Conservation (phyloP, 1,139 yeast genomes). For the Komagataea norvegica region DNA sequence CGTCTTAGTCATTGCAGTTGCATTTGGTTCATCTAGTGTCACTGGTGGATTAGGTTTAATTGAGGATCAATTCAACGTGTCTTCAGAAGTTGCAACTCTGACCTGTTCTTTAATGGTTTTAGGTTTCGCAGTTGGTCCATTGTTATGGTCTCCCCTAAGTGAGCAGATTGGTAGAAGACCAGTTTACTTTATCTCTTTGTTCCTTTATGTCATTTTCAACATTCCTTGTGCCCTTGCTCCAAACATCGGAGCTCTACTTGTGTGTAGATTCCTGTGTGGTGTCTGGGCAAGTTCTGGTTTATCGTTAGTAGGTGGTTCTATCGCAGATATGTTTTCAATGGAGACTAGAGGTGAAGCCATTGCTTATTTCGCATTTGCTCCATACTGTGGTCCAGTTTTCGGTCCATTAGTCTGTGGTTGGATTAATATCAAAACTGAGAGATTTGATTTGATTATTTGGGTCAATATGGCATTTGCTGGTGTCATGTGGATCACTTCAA, state of each 20-base stretch:
- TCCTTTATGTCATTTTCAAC: constrained; percentile 71
- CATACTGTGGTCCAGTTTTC: constrained; percentile 87
- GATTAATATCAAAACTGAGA: constrained; percentile 61
- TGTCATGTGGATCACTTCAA: constrained; percentile 62
- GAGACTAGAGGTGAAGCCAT: constrained; percentile 85
- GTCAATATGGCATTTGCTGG: constrained; percentile 92
- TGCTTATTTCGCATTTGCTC: constrained; percentile 88
- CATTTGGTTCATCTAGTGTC: constrained; percentile 85
- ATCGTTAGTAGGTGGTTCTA: constrained; percentile 83
- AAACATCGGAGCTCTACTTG: constrained; percentile 75
- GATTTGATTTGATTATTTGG: constrained; percentile 76
- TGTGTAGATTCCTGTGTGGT: constrained; percentile 81
- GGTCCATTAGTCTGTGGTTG: constrained; percentile 92
- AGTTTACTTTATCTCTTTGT: constrained; percentile 72
- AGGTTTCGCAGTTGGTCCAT: constrained; percentile 85
- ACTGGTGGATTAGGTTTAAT: constrained; percentile 78
- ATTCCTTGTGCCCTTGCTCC: constrained; percentile 87
- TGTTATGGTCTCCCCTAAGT: constrained; percentile 85
- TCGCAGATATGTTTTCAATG: constrained; percentile 78
- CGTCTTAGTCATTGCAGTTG: constrained; percentile 72
- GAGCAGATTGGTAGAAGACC: constrained; percentile 86
- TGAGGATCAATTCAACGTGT: constrained; percentile 58
- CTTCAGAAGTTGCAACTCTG: constrained; percentile 72
- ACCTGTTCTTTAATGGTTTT: constrained; percentile 83
- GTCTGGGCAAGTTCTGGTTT: constrained; percentile 82